Evolutionary conservation across 805 yeast species (phyloP), one percentile per base, ranked within the genome.

Genomic region (Ogataea salicorniae): DNA sequence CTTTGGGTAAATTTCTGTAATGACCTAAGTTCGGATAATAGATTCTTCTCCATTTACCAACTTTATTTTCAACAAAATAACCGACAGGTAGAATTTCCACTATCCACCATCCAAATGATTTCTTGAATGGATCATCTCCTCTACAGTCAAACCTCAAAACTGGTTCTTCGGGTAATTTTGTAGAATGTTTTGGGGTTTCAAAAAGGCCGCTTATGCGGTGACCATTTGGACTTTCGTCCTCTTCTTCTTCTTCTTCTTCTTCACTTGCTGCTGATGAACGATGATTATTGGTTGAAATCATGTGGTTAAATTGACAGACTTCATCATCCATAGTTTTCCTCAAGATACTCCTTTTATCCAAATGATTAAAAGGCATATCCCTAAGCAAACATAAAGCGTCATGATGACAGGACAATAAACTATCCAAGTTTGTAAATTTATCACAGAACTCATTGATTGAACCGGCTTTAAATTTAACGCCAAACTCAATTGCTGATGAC

Each of bases 51-150:
- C 86, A 81, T 54, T 70, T 67, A 2, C 80, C 80, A 4, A 67
- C 56, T 5, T 54, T 50, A 54, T 76, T 68, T 54, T 80, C 81
- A 38, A 73, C 60, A 52, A 76, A 73, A 29, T 73, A 69, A 0
- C 81, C 81, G 40, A 81, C 56, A 1, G 89, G 88, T n/a, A 83
- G 50, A 15, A 77, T 61, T 53, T 83, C 90, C 13, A 80, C 58
- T 3, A 75, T 3, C 87, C 87, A 83, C 88, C 88, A 83, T 6
- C 68, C 52, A 0, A 78, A 18, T 0, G 72, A 48, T 15, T 44
- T 40, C 6, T 54, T 37, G 1, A 63, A 17, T 3, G 62, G 42
- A 22, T 59, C 61, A 33, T 61, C 61, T 1, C 78, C 79, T 34
- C 73, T 55, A 6, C 74, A 70, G 53, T 70, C 76, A 55, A 62